Evolutionary conservation across 371 early-diverging fungal species (phyloP).

Genomic region (Haplosporangium sp.): DNA sequence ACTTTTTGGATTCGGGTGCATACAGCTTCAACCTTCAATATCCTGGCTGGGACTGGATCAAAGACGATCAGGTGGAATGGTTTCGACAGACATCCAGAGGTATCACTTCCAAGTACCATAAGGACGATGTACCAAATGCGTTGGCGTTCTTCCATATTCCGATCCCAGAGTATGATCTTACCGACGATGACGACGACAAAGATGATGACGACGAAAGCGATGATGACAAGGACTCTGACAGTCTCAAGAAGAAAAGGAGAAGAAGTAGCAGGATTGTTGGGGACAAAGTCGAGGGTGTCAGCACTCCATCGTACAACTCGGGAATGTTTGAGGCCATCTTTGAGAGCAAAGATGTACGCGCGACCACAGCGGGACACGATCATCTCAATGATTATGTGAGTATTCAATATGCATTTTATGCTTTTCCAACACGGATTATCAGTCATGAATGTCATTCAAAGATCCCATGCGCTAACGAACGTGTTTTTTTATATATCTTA

Average conservation of each 20-base stretch:
- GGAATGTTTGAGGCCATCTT: conserved; percentile 52
- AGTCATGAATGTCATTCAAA: neutral
- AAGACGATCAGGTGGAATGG: conserved; percentile 65
- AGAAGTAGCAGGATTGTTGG: conserved; percentile 51
- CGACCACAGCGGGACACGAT: conserved; percentile 59
- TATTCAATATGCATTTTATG: neutral
- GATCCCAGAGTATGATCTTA: conserved; percentile 54
- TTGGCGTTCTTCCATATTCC: conserved; percentile 66
- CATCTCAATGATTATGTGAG: conserved; percentile 65
- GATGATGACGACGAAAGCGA: conserved; percentile 7
- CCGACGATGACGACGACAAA: conserved; percentile 39
- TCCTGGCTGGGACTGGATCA: conserved; percentile 58
- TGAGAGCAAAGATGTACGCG: conserved; percentile 47
- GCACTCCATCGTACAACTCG: conserved; percentile 49
- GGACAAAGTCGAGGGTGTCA: conserved; percentile 57
- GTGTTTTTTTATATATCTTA: neutral
- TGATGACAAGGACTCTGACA: neutral
- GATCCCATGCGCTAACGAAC: neutral
- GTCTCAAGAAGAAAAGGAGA: neutral
- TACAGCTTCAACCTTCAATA: conserved; percentile 54
- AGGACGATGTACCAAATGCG: conserved; percentile 58
- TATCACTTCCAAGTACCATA: conserved; percentile 31
- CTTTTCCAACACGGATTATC: neutral
- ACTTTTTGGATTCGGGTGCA: conserved; percentile 64
- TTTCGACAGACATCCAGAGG: conserved; percentile 45